These are phyloP conservation scores for Daldinia bambusicola DNA, from an alignment of 495 filamentous ascomycete genomes.

Conservation along the genomic window DNA sequence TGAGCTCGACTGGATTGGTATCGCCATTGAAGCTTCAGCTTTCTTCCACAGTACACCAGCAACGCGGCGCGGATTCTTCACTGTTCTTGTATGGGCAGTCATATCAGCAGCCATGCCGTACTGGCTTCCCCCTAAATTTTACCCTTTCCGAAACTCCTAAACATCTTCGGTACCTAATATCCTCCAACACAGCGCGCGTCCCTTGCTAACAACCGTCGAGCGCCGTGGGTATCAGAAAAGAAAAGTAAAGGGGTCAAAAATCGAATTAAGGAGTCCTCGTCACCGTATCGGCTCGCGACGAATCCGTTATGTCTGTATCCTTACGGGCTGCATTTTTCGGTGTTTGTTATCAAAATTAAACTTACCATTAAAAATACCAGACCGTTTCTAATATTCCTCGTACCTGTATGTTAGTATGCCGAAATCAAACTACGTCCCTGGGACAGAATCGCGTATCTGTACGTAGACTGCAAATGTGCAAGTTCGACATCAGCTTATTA, in stretches of 20 bases:
- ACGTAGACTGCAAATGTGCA: conserved; percentile 24
- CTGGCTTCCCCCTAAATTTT: conserved; percentile 28
- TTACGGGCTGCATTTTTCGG: conserved; percentile 12
- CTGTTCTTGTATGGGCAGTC: conserved; percentile 4
- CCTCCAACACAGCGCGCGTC: conserved; percentile 9
- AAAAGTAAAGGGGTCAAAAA: conserved; percentile 12
- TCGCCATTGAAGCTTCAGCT: background rate
- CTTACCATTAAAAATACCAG: conserved; percentile 41
- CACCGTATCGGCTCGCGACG: conserved; percentile 8
- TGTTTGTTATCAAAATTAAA: conserved; percentile 31
- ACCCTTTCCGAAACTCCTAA: conserved; percentile 35
- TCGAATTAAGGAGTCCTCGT: conserved; percentile 11
- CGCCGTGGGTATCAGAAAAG: conserved; percentile 40
- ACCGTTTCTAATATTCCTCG: conserved; percentile 19
- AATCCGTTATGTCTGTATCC: conserved; percentile 1
- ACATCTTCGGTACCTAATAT: conserved; percentile 5
- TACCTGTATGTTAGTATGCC: conserved; percentile 44
- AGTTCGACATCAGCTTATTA: conserved; percentile 33
- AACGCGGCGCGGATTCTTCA: background rate
- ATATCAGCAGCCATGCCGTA: conserved; percentile 17
- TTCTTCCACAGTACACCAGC: conserved; percentile 3
- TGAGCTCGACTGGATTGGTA: background rate
- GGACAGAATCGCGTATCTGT: conserved; percentile 23
- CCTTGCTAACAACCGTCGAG: conserved; percentile 21
- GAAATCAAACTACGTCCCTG: conserved; percentile 15